A percentile compares a stretch with the other conserved stretches of the same genome.
These are phyloP conservation scores for Xylaria sp. DNA, from an alignment of 2,329 filamentous ascomycete genomes.

Conservation along the genomic window DNA sequence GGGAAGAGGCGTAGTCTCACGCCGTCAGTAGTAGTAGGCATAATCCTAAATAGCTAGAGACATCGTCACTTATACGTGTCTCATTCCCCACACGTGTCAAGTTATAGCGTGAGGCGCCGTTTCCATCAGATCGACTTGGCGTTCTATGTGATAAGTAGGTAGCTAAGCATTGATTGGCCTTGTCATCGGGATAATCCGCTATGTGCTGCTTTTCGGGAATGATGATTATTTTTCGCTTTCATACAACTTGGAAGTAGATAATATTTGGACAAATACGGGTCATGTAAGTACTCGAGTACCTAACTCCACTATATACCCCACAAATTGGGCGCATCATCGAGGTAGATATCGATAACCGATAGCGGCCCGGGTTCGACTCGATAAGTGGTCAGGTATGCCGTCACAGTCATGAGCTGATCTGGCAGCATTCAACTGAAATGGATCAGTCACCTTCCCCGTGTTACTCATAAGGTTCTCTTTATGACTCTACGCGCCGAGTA, in stretches of 20 bases:
- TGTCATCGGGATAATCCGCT: no score
- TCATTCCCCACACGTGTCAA: neutral
- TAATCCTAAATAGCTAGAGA: neutral
- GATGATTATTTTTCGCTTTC: no score
- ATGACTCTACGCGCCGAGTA: conserved; percentile 33
- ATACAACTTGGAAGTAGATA: no score
- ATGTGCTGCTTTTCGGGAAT: no score
- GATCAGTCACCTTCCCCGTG: conserved; percentile 20
- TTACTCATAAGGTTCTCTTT: conserved; percentile 27
- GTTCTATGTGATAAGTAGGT: neutral
- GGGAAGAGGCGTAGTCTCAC: no score
- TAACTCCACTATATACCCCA: conserved; percentile 12
- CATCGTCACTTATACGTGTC: neutral
- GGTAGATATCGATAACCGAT: conserved; percentile 27
- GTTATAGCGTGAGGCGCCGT: neutral
- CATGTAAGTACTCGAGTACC: neutral
- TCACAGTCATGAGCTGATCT: conserved; percentile 26
- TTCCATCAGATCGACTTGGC: neutral
- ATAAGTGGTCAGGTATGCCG: conserved; percentile 25
- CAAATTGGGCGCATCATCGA: neutral
- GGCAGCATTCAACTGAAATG: neutral
- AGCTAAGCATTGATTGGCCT: neutral
- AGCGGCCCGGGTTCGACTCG: conserved; percentile 14
- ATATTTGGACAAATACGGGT: no score
- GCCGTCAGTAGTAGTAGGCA: neutral